Evolutionary conservation across 2,329 filamentous ascomycete species (phyloP).

Genomic region (Tolypocladium tundrense): DNA sequence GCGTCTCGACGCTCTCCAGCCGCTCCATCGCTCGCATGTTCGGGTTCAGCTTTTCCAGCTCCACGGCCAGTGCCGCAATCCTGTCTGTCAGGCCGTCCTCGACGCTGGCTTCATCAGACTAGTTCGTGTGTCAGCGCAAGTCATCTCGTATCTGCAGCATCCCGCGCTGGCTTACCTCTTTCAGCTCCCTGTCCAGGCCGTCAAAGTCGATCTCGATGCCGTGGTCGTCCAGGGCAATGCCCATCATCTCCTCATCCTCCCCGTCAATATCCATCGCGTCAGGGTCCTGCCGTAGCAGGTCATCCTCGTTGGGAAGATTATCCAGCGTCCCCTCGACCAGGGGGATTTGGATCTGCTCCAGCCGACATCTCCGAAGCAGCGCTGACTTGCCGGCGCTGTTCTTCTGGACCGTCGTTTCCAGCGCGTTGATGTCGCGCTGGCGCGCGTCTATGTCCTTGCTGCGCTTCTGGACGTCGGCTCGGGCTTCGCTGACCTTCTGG

Average conservation of each 20-base stretch:
- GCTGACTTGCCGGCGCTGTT: slow-evolving; percentile 77
- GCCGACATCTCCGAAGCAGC: slow-evolving; percentile 76
- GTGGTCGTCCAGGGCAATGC: slow-evolving; percentile 70
- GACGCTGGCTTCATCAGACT: slow-evolving; percentile 59
- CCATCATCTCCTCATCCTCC: slow-evolving; percentile 49
- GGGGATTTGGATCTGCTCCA: slow-evolving; percentile 86
- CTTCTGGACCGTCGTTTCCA: slow-evolving; percentile 82
- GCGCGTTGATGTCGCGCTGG: slow-evolving; percentile 61
- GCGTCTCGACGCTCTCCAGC: slow-evolving; percentile 72
- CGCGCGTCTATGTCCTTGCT: slow-evolving; percentile 70
- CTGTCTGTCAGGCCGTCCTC: slow-evolving; percentile 71
- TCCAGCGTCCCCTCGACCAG: slow-evolving; percentile 69
- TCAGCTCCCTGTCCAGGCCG: slow-evolving; percentile 70
- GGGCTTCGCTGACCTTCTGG: slow-evolving; percentile 68
- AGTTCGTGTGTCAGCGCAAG: slow-evolving; percentile 29
- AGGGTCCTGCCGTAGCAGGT: slow-evolving; percentile 62
- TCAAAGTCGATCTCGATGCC: slow-evolving; percentile 87
- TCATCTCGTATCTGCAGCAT: background rate
- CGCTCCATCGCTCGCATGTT: slow-evolving; percentile 95
- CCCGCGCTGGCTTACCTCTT: slow-evolving; percentile 46
- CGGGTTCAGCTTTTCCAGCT: slow-evolving; percentile 89
- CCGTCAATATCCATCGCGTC: slow-evolving; percentile 89
- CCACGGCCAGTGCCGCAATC: slow-evolving; percentile 61
- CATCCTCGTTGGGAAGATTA: slow-evolving; percentile 77
- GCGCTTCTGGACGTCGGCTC: slow-evolving; percentile 70